phyloP scores from a whole-genome alignment of 495 filamentous ascomycete species.

The Darksidea phi region DNA sequence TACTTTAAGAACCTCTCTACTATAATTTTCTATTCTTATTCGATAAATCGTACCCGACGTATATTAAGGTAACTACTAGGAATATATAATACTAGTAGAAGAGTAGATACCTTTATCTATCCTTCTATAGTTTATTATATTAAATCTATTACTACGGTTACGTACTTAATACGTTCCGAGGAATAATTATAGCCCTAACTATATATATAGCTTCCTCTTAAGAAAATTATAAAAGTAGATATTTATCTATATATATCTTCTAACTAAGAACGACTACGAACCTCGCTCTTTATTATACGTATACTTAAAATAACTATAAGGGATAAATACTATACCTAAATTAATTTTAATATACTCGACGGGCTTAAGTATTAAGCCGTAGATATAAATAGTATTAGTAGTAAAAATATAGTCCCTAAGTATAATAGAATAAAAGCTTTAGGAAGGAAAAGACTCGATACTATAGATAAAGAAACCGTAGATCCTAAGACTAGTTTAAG shows the following conservation, averaged over 20 bases:
- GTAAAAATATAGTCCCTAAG: conserved; percentile 5
- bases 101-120: too few relatives aligned
- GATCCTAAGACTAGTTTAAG: conserved; percentile 16
- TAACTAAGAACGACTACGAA: too few relatives aligned
- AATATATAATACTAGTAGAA: not conserved
- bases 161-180: too few relatives aligned
- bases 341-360: conserved; percentile 10
- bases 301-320: conserved; percentile 5
- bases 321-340: conserved; percentile 10
- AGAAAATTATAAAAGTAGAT: too few relatives aligned
- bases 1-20: conserved; percentile 8
- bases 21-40: conserved; percentile 6
- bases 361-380: not conserved
- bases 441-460: conserved; percentile 11
- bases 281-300: not conserved
- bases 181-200: too few relatives aligned
- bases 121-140: too few relatives aligned
- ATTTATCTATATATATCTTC: too few relatives aligned
- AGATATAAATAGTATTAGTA: conserved; percentile 7
- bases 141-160: too few relatives aligned
- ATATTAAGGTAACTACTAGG: conserved; percentile 7
- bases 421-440: conserved; percentile 11
- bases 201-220: too few relatives aligned
- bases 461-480: conserved; percentile 13
- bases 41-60: conserved; percentile 3